Base-by-base conservation (phyloP, 805 yeast species). In the Saturnispora diversa region DNA sequence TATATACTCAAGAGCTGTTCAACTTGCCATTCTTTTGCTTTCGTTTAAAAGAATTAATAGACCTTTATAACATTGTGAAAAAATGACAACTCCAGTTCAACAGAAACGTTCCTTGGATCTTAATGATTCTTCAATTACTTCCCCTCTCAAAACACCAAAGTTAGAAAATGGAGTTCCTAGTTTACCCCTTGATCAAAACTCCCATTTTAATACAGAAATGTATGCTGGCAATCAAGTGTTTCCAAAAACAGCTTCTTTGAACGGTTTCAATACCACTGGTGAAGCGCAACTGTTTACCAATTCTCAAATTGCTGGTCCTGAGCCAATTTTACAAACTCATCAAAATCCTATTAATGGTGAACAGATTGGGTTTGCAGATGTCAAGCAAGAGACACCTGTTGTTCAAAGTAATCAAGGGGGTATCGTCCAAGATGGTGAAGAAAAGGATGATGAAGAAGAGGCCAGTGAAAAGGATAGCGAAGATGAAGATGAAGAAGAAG, bases 401-500 rank as follows among this genome's bases (percentile, higher is more conserved):
- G n/a, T n/a, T n/a, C n/a, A n/a, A n/a, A n/a, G n/a, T n/a, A n/a
- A n/a, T n/a, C 9, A 11, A 16, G n/a, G 4, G 17, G 11, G 11
- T 6, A 13, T 6, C 2, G 32, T 13, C 13, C 15, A 19, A 11
- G 19, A 19, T n/a, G 39, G 13, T 4, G 39, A 35, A 12, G 39
- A 35, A 26, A 10, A 9, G 12, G 39, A 4, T 3, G 25, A 27
- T 5, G 31, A 27, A 4, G 39, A 35, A 22, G 17, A 22, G 5
- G 25, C 24, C 10, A 19, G 20, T 32, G 35, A 34, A 24, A 27
- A 21, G 9, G 37, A 25, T 1, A 30, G 22, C 10, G 34, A 32
- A 8, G 43, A 27, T 17, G 33, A 38, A 6, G 22, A 16, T 2
- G 29, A 30, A 10, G 33, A 34, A 12, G 46, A 43, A 8, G 38